Evolutionary conservation across 257 asterid species (phyloP).

Genomic region (Coffea eugenioides): DNA sequence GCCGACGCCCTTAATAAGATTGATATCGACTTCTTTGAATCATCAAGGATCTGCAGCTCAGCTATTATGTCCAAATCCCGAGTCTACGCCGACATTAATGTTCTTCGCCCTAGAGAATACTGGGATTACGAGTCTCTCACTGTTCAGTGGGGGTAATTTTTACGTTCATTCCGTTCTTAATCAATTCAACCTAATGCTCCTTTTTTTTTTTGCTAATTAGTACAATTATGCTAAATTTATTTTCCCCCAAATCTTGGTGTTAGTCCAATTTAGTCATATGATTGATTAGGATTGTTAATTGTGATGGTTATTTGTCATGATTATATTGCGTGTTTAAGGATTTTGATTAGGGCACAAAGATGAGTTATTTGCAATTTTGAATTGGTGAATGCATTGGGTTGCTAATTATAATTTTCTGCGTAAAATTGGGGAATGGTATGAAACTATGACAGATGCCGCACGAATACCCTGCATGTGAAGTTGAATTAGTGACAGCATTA

Average conservation of each 20-base stretch:
- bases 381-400: not conserved
- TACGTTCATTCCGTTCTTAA: not conserved
- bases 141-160: slow-evolving; percentile 70
- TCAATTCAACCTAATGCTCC: not conserved
- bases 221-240: not conserved
- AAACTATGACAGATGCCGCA: not conserved
- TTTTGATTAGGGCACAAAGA: not conserved
- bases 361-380: not conserved
- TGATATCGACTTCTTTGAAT: slow-evolving; percentile 15
- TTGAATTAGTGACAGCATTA: not conserved
- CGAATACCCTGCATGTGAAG: not conserved
- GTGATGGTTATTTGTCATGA: not conserved
- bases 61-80: slow-evolving; percentile 77
- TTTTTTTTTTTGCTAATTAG: not conserved
- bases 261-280: not conserved
- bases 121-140: slow-evolving; percentile 78
- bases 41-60: slow-evolving; percentile 47
- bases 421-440: not conserved
- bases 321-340: not conserved
- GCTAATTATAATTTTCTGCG: no score
- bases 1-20: slow-evolving; percentile 10
- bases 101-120: slow-evolving; percentile 77
- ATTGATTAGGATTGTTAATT: not conserved
- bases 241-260: not conserved
- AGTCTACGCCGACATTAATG: slow-evolving; percentile 75